A percentile compares a stretch with the other conserved stretches of the same genome.
Evolutionary conservation across 2,329 filamentous ascomycete species (phyloP).

Genomic region (Colletotrichum siamense): DNA sequence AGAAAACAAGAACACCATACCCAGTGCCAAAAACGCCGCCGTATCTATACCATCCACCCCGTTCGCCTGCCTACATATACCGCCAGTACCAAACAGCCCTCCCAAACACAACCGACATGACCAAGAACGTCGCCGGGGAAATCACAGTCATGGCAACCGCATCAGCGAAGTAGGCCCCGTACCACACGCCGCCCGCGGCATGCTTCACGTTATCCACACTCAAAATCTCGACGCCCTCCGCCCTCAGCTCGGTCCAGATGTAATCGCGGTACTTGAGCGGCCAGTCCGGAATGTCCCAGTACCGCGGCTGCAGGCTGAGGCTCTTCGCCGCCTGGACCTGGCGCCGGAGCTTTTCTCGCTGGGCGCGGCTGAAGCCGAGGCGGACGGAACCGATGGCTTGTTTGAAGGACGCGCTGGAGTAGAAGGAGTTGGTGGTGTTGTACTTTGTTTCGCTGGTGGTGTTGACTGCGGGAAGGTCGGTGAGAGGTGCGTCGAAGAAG

Average conservation of each 20-base stretch:
- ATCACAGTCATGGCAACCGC: background rate
- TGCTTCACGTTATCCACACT: slow-evolving; percentile 55
- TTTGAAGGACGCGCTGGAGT: slow-evolving; percentile 65
- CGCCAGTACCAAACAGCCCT: background rate
- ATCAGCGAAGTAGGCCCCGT: background rate
- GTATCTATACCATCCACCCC: background rate
- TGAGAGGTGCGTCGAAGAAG: background rate
- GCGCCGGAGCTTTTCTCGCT: slow-evolving; percentile 47
- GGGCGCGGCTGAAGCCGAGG: slow-evolving; percentile 46
- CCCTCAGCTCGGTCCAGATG: slow-evolving; percentile 59
- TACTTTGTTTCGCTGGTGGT: background rate
- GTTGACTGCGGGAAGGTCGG: background rate
- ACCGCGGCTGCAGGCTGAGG: slow-evolving; percentile 61
- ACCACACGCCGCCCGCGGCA: background rate
- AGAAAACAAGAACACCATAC: background rate
- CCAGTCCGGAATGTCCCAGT: slow-evolving; percentile 66
- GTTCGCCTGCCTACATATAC: background rate
- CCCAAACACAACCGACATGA: background rate
- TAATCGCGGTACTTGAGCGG: slow-evolving; percentile 56
- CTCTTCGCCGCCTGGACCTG: slow-evolving; percentile 54
- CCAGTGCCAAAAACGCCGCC: background rate
- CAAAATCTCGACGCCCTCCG: slow-evolving; percentile 64
- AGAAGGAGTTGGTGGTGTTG: slow-evolving; percentile 49
- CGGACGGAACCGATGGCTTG: slow-evolving; percentile 56
- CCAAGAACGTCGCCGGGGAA: background rate